Base-by-base conservation (phyloP, 441 rosid genomes). In the Dalechampia spathulata region DNA sequence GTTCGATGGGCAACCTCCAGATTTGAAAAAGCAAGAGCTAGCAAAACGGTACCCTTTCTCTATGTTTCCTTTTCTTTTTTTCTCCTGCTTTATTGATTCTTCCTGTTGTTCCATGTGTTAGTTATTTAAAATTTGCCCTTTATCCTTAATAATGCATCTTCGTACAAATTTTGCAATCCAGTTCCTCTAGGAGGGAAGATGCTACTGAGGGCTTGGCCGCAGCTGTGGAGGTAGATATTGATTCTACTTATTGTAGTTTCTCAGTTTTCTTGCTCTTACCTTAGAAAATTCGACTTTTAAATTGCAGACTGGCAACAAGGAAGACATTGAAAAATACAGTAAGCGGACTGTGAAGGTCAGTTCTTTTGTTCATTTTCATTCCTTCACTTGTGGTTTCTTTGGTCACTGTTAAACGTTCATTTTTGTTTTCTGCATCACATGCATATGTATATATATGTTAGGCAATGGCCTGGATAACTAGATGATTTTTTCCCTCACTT, bases 1-100 rank as follows among this genome's bases (percentile, higher is more conserved):
- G 44, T 93, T 93, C n/a, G 97, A 93, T 49, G 99, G 97, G 49
- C 73, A 82, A 71, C 99, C 96, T 36, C 99, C 97, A 0, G 90
- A 93, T 60, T 73, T 89, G 70, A 93, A 93, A 69, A 83, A 82
- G 57, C 93, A 93, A 72, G 99, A 93, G 78, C 80, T 93, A 21
- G 95, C 89, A 19, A 93, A 93, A 62, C 97, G 99, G 96, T 90
- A 64, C 27, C 30, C n/a, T 43, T 55, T 10, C 61, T 16, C 41
- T n/a, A 39, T 39, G 51, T 11, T 32, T 17, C 21, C 19, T 48
- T 8, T 51, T 40, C 57, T 39, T 22, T 7, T 41, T 46, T 21
- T 15, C 1, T 54, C n/a, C n/a, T 16, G 25, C 23, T 30, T 13
- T 8, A 27, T 2, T n/a, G 13, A 5, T 14, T 13, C 32, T 34